Conservation (phyloP, 306 rosid species). For the Ormosia emarginata region DNA sequence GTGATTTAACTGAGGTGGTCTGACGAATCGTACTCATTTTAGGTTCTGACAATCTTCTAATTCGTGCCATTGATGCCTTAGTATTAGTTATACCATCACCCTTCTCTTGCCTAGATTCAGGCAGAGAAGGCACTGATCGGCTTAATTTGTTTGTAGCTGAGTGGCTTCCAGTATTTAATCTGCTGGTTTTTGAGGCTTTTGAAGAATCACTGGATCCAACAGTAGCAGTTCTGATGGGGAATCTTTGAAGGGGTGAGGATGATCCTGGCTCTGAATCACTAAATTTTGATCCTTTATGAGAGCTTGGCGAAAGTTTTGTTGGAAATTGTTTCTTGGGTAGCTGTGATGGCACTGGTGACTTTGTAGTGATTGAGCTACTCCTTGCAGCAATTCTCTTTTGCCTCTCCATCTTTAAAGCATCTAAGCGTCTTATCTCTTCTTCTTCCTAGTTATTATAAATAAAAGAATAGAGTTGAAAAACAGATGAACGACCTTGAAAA, state of each 20-base stretch:
- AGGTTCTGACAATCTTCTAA: slow-evolving; percentile 93
- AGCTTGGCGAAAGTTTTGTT: slow-evolving; percentile 58
- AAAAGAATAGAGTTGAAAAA: slow-evolving; percentile 11
- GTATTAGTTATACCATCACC: slow-evolving; percentile 46
- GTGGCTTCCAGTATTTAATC: slow-evolving; percentile 49
- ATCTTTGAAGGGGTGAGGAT: slow-evolving; percentile 75
- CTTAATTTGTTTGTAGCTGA: slow-evolving; percentile 55
- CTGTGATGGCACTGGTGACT: slow-evolving; percentile 45
- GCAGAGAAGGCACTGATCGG: slow-evolving; percentile 75
- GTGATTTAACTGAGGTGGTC: slow-evolving; percentile 48
- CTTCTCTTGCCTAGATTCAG: slow-evolving; percentile 69
- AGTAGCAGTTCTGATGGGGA: slow-evolving; percentile 46
- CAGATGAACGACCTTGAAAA: slow-evolving; percentile 9
- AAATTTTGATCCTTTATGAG: slow-evolving; percentile 78
- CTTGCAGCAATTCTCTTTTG: slow-evolving; percentile 94
- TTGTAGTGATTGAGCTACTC: slow-evolving; percentile 51
- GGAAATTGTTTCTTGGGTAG: slow-evolving; percentile 63
- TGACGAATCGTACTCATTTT: slow-evolving; percentile 55
- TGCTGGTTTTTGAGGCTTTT: slow-evolving; percentile 66
- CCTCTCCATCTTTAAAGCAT: slow-evolving; percentile 87
- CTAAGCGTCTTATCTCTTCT: slow-evolving; percentile 72
- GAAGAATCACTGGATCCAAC: slow-evolving; percentile 60
- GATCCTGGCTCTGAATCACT: slow-evolving; percentile 89
- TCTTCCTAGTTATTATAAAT: slow-evolving; percentile 57
- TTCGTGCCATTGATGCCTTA: slow-evolving; percentile 74